These are phyloP conservation scores for Clathrospora elynae DNA, from an alignment of 2,329 filamentous ascomycete species.

Conservation along the genomic window DNA sequence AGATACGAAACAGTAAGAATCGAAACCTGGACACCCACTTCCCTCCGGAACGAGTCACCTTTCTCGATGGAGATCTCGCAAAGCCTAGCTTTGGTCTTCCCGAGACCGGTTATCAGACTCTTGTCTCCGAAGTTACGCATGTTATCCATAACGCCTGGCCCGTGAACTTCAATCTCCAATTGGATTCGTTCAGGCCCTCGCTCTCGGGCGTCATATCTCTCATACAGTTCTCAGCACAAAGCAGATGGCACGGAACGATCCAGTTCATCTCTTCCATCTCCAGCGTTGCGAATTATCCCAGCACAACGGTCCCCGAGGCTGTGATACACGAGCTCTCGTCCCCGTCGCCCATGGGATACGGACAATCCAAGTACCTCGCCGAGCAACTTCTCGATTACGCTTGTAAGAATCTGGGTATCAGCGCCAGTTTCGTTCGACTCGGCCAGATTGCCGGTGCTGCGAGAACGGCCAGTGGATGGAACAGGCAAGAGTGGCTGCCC, in stretches of 20 bases:
- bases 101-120: background rate
- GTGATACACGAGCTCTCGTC: no score
- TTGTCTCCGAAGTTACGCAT: background rate
- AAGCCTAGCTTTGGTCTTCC: background rate
- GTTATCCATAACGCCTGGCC: slow-evolving; percentile 1
- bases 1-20: no score
- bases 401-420: background rate
- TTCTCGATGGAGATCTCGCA: background rate
- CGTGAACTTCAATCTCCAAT: background rate
- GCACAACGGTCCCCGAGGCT: no score
- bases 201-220: background rate
- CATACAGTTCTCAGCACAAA: no score
- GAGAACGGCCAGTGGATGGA: background rate
- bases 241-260: no score
- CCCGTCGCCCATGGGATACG: no score
- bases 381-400: background rate
- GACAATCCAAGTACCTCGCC: background rate
- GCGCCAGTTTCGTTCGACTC: background rate
- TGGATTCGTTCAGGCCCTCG: background rate
- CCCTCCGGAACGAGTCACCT: background rate
- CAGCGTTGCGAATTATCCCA: background rate
- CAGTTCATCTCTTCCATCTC: background rate
- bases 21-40: no score
- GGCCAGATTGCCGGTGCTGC: background rate
- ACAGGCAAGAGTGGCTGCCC: background rate